Conservation (phyloP, 2,329 filamentous ascomycete genomes). For the Cryphonectria naterciae region DNA sequence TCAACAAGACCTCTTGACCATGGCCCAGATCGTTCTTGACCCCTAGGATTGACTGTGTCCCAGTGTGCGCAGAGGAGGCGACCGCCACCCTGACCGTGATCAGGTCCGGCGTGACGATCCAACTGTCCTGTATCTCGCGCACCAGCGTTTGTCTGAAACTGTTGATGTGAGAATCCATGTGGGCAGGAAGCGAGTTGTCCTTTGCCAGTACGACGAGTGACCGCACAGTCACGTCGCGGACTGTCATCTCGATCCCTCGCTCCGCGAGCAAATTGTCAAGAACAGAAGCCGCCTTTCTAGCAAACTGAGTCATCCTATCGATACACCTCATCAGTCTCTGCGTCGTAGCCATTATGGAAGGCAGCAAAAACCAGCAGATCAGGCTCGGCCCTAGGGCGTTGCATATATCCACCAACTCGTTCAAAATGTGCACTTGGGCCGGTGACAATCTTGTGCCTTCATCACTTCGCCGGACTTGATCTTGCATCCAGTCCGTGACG, state of each 20-base stretch:
- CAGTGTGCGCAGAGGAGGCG: constrained; percentile 36
- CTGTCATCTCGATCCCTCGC: constrained; percentile 4
- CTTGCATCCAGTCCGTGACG: constrained; percentile 33
- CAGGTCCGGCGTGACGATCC: constrained; percentile 41
- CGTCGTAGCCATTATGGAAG: background rate
- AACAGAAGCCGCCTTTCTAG: constrained; percentile 14
- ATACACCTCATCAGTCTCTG: constrained; percentile 15
- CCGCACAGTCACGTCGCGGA: constrained; percentile 5
- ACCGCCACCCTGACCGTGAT: constrained; percentile 46
- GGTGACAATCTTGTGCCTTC: constrained; percentile 21
- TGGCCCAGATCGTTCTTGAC: constrained; percentile 32
- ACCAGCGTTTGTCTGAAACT: constrained; percentile 49
- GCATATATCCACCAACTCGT: constrained; percentile 21
- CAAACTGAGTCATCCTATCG: constrained; percentile 7
- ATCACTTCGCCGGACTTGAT: constrained; percentile 17
- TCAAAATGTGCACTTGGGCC: constrained; percentile 35
- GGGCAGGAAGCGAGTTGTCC: background rate
- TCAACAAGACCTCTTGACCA: constrained; percentile 18
- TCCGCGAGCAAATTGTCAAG: background rate
- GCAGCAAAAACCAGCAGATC: constrained; percentile 23
- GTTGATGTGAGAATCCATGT: constrained; percentile 39
- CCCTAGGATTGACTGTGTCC: constrained; percentile 44
- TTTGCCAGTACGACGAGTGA: constrained; percentile 15
- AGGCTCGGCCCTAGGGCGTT: constrained; percentile 22
- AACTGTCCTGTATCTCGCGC: constrained; percentile 50